Conservation (phyloP, 140 eudicot species). For the Bidens hawaiensis region DNA sequence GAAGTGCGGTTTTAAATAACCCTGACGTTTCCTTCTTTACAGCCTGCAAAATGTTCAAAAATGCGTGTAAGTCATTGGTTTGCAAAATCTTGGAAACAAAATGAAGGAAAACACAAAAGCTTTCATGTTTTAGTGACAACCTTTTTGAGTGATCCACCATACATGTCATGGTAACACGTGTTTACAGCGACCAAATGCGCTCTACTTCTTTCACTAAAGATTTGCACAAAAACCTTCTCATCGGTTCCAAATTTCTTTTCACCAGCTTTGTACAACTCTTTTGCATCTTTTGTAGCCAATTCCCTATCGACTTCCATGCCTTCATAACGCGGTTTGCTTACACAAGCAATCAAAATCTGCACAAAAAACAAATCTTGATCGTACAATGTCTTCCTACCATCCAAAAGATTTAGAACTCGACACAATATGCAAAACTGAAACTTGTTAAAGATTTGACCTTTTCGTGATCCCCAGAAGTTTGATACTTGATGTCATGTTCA, state of each 20-base stretch:
- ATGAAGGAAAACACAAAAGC: neutral
- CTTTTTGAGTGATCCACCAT: slow-evolving; percentile 53
- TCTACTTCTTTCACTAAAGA: slow-evolving; percentile 47
- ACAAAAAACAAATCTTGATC: neutral
- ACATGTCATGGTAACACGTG: slow-evolving; percentile 40
- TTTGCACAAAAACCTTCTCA: slow-evolving; percentile 38
- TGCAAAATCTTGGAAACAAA: slow-evolving; percentile 8
- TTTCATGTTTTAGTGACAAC: slow-evolving; percentile 14
- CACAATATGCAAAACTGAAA: neutral
- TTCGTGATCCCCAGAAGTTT: slow-evolving; percentile 48
- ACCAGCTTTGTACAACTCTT: slow-evolving; percentile 49
- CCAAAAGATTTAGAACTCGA: neutral
- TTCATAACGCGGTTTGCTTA: slow-evolving; percentile 41
- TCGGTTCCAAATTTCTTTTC: slow-evolving; percentile 53
- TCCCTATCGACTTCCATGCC: slow-evolving; percentile 47
- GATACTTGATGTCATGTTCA: slow-evolving; percentile 39
- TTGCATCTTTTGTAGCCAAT: slow-evolving; percentile 49
- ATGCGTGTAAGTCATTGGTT: neutral
- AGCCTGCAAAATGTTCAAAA: slow-evolving; percentile 33
- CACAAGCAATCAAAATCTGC: slow-evolving; percentile 44
- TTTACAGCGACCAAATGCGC: slow-evolving; percentile 50
- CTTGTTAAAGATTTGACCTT: slow-evolving; percentile 30
- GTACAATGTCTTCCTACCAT: neutral
- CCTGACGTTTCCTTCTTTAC: slow-evolving; percentile 57
- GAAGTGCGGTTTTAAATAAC: slow-evolving; percentile 37